phyloP scores from a whole-genome alignment of 345 rosid species.

The Eucalyptus pauciflora region DNA sequence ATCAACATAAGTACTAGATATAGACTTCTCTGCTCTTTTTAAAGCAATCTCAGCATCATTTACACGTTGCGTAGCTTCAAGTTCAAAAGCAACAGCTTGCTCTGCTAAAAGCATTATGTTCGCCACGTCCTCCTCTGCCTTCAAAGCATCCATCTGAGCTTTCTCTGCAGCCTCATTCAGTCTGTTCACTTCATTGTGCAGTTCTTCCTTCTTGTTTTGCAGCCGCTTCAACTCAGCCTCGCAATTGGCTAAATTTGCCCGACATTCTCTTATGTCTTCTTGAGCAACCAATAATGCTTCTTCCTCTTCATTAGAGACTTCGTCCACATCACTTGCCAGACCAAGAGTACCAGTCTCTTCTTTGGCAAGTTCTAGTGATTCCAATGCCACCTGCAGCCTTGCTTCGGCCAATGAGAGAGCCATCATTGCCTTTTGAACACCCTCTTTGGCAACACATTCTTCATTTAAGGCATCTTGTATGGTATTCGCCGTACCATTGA shows the following conservation, averaged over 20 bases:
- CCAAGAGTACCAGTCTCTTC: conserved; percentile 15
- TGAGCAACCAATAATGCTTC: conserved; percentile 37
- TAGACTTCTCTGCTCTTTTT: conserved; percentile 54
- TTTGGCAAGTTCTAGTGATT: conserved; percentile 32
- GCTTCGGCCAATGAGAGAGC: conserved; percentile 83
- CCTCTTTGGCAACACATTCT: conserved; percentile 60
- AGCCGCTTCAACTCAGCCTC: conserved; percentile 45
- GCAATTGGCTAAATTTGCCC: conserved; percentile 29
- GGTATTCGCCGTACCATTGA: conserved; percentile 38
- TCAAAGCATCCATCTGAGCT: conserved; percentile 55
- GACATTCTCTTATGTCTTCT: conserved; percentile 55
- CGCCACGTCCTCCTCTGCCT: conserved; percentile 92
- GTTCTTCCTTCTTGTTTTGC: conserved; percentile 51
- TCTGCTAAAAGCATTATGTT: conserved; percentile 90
- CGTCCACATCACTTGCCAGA: conserved; percentile 11
- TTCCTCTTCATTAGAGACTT: conserved; percentile 12
- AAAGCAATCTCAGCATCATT: conserved; percentile 81
- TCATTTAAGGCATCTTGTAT: conserved; percentile 53
- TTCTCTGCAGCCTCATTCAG: conserved; percentile 63
- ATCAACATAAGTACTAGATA: conserved; percentile 32
- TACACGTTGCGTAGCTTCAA: conserved; percentile 61
- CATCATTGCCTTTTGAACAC: conserved; percentile 70
- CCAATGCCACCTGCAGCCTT: conserved; percentile 53
- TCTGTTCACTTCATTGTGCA: conserved; percentile 66
- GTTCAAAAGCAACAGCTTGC: conserved; percentile 91